phyloP scores from a whole-genome alignment of 2,329 filamentous ascomycete genomes.

The Botrytis cinerea region DNA sequence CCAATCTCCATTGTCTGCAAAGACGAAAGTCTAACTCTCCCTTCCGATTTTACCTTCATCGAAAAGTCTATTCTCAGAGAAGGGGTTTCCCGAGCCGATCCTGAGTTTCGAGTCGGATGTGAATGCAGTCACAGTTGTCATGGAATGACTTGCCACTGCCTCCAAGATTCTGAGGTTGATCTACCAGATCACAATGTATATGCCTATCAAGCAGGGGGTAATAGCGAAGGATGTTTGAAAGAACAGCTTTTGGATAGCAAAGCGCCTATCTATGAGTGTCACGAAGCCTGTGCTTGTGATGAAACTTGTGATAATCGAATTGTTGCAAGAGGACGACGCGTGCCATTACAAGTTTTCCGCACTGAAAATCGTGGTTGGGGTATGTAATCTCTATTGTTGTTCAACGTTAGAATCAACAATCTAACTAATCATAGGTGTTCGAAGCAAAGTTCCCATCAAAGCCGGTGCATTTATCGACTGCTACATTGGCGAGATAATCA shows the following conservation, averaged over 20 bases:
- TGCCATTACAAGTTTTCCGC: slow-evolving; percentile 76
- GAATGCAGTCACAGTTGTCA: slow-evolving; percentile 66
- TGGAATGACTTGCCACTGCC: slow-evolving; percentile 66
- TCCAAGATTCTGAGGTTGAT: slow-evolving; percentile 56
- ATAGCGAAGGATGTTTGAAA: slow-evolving; percentile 54
- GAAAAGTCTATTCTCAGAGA: slow-evolving; percentile 58
- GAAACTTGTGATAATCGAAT: slow-evolving; percentile 70
- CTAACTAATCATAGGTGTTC: slow-evolving; percentile 53
- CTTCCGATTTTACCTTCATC: slow-evolving; percentile 69
- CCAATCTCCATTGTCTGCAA: slow-evolving; percentile 67
- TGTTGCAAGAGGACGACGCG: slow-evolving; percentile 70
- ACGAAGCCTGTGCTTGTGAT: slow-evolving; percentile 67
- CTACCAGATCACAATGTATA: slow-evolving; percentile 39
- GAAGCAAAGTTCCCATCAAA: slow-evolving; percentile 63
- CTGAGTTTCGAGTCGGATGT: slow-evolving; percentile 69
- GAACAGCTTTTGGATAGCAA: slow-evolving; percentile 54
- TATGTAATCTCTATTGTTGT: slow-evolving; percentile 41
- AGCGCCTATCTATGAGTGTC: slow-evolving; percentile 77
- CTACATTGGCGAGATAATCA: slow-evolving; percentile 74
- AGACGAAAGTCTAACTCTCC: slow-evolving; percentile 56
- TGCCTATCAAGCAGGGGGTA: slow-evolving; percentile 55
- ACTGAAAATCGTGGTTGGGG: slow-evolving; percentile 78
- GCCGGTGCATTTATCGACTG: slow-evolving; percentile 78
- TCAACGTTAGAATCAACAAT: background rate
- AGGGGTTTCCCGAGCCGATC: slow-evolving; percentile 60